Evolutionary conservation across 1,284 basidiomycete genomes (phyloP), one percentile per base, ranked within the genome.

Genomic region (Ustilago cynodontis): DNA sequence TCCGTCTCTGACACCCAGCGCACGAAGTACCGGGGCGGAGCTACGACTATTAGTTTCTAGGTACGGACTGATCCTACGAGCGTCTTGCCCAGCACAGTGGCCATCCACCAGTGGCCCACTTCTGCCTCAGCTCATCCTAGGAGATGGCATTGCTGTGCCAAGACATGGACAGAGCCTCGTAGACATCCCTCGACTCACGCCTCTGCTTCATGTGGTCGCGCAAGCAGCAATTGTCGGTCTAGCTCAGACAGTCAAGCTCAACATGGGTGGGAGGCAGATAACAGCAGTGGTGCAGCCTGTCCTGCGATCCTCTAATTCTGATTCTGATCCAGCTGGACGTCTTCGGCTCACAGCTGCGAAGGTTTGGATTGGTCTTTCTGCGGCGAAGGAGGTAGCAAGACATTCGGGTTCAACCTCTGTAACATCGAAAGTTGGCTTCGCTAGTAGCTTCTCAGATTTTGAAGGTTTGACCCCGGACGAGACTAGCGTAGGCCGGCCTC

Each of bases 11-110:
- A 43, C 24, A 56, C 14, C 6, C 6, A 49, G 4, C 14, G 14
- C 35, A 13, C 24, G 24, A 49, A 49, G 24, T 16, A 16, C 14
- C 8, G 47, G 4, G 14, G 37, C 37, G 29, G 8, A 61, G 49
- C 24, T 65, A 24, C 55, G 65, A 29, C 47, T 72, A 3, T 57
- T 72, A 10, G 70, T 72, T 0, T 72, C 70, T 22, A 52, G 70
- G 18, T 57, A 55, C 31, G 70, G 70, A 16, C 65, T 72, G 8
- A 53, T 72, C 16, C 53, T 72, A 7, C 49, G 57, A 1, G 37
- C 55, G 4, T 26, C 57, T 3, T 49, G 29, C 10, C 41, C 63
- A 13, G 1, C 29, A 26, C 47, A 28, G 24, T 20, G n/a, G 16
- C 22, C 26, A 16, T 28, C n/a, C 10, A 14, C 10, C 47, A 49